Percentiles rank a stretch among this genome's conserved stretches.
Conservation (phyloP, 2,329 filamentous ascomycete species). For the Exophiala phaeomuriformis region DNA sequence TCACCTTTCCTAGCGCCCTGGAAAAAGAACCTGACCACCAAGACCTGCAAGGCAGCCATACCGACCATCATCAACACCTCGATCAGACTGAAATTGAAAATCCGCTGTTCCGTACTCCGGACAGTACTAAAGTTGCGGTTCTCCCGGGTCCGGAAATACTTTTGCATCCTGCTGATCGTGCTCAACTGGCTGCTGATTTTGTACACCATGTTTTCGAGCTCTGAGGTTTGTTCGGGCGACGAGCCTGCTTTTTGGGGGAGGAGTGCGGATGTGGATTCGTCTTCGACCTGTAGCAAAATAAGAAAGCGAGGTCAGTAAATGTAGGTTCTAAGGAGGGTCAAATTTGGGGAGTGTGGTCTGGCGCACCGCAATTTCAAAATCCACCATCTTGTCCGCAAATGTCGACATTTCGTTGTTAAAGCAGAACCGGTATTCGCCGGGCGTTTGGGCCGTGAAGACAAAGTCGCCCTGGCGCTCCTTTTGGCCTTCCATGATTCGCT, state of each 20-base stretch:
- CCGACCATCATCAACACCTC: slow-evolving; percentile 85
- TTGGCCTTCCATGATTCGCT: slow-evolving; percentile 72
- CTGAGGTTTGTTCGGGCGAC: slow-evolving; percentile 77
- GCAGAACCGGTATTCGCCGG: slow-evolving; percentile 92
- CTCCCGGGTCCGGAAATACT: slow-evolving; percentile 98
- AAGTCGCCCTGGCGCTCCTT: slow-evolving; percentile 97
- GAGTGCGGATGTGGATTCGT: slow-evolving; percentile 64
- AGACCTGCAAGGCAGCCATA: slow-evolving; percentile 95
- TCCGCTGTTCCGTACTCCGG: slow-evolving; percentile 86
- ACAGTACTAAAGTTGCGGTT: slow-evolving; percentile 99
- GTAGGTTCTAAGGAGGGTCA: background rate
- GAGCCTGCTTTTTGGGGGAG: slow-evolving; percentile 85
- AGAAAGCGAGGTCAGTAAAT: slow-evolving; percentile 3
- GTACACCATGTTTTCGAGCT: slow-evolving; percentile 87
- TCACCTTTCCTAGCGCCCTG: slow-evolving; percentile 66
- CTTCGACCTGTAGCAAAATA: slow-evolving; percentile 62
- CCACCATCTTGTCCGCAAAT: slow-evolving; percentile 93
- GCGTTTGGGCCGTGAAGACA: slow-evolving; percentile 84
- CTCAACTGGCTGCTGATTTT: slow-evolving; percentile 90
- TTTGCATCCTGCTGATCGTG: slow-evolving; percentile 92
- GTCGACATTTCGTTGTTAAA: slow-evolving; percentile 99
- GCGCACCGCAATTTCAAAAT: slow-evolving; percentile 89
- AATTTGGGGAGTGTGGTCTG: background rate
- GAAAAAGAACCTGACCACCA: slow-evolving; percentile 98
- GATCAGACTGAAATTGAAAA: slow-evolving; percentile 95